Evolutionary conservation across 768 basidiomycete genomes (phyloP).

Genomic region (Suillus paluster): DNA sequence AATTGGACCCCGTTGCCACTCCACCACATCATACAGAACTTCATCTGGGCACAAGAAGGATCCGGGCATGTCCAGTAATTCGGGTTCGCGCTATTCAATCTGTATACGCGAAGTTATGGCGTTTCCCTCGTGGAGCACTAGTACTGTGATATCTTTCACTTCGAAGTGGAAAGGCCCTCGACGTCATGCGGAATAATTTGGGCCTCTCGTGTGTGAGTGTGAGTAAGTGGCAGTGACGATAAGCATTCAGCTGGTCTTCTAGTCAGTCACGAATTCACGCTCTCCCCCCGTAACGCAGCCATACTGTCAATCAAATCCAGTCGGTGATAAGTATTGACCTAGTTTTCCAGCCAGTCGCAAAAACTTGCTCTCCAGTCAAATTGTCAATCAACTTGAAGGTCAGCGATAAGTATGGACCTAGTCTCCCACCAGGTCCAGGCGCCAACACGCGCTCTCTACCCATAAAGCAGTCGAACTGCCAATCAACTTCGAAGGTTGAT

Average conservation of each 20-base stretch:
- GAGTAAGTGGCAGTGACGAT: not conserved
- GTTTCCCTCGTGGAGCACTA: not conserved
- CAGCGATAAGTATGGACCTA: not conserved
- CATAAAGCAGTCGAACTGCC: not conserved
- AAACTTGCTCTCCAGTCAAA: not conserved
- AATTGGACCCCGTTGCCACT: not conserved
- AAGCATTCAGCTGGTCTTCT: not conserved
- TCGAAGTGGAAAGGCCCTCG: too few relatives aligned
- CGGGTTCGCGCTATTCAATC: not conserved
- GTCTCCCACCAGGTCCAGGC: not conserved
- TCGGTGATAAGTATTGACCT: not conserved
- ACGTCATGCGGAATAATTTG: constrained; percentile 3
- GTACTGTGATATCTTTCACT: not conserved
- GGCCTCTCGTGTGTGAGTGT: not conserved
- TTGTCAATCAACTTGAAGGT: not conserved
- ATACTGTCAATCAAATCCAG: not conserved
- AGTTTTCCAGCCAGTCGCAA: not conserved
- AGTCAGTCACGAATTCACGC: not conserved
- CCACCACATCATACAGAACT: not conserved
- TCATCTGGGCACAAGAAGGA: not conserved
- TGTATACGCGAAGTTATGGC: not conserved
- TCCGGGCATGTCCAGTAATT: not conserved
- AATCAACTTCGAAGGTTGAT: not conserved
- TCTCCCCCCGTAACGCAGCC: not conserved
- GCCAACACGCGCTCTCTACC: not conserved